Evolutionary conservation across 345 rosid species (phyloP).

Genomic region (Brassica cretica): DNA sequence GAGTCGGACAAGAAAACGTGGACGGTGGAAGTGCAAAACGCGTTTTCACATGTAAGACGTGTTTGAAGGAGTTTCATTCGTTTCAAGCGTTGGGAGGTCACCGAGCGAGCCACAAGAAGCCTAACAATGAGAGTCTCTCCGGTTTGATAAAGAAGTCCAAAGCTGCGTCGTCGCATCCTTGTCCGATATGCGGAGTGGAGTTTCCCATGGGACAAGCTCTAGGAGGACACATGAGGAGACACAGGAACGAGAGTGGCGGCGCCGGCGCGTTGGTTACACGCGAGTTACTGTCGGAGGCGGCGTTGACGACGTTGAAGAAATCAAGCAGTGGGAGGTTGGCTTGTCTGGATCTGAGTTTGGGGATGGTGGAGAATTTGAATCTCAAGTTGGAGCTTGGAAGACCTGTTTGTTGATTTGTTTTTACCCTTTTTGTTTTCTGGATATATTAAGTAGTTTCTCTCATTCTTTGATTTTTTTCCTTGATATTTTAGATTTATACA

Average conservation of each 20-base stretch:
- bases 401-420: constrained; percentile 31
- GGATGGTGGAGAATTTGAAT: constrained; percentile 33
- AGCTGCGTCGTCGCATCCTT: constrained; percentile 64
- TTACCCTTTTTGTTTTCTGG: neutral
- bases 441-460: constrained; percentile 25
- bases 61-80: constrained; percentile 66
- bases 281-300: constrained; percentile 43
- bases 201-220: constrained; percentile 89
- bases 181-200: constrained; percentile 86
- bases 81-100: constrained; percentile 97
- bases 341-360: constrained; percentile 37
- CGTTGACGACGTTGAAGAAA: constrained; percentile 50
- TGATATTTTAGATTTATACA: constrained; percentile 14
- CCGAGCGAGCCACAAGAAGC: constrained; percentile 90
- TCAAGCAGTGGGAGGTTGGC: constrained; percentile 44
- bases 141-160: constrained; percentile 41
- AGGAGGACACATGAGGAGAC: constrained; percentile 97
- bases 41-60: constrained; percentile 81
- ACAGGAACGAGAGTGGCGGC: constrained; percentile 43
- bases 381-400: constrained; percentile 43
- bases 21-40: constrained; percentile 37
- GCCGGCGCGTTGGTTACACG: constrained; percentile 40
- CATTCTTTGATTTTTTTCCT: constrained; percentile 28
- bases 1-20: constrained; percentile 47
- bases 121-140: constrained; percentile 34